These are phyloP conservation scores for Trichophaea hybrida DNA, from an alignment of 2,329 filamentous ascomycete genomes.

Conservation along the genomic window DNA sequence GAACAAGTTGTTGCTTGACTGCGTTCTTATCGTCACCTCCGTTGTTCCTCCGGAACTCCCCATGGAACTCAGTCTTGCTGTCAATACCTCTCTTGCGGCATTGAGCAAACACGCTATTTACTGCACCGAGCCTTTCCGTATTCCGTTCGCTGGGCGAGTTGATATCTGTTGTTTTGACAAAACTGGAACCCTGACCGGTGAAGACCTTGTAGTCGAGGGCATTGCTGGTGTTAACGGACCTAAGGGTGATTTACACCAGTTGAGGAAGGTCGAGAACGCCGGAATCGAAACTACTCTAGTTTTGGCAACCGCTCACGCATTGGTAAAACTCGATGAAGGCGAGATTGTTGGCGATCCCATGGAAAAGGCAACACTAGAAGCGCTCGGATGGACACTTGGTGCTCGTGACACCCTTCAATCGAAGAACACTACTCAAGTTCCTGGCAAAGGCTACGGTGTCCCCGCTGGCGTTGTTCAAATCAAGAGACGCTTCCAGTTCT, in stretches of 20 bases:
- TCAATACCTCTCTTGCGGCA: conserved; percentile 92
- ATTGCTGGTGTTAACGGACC: conserved; percentile 57
- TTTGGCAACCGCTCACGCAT: conserved; percentile 81
- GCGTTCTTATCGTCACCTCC: conserved; percentile 91
- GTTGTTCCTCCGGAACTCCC: conserved; percentile 96
- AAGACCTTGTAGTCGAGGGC: conserved; percentile 92
- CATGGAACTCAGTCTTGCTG: conserved; percentile 93
- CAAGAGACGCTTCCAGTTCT: conserved; percentile 96
- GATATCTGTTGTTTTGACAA: conserved; percentile 98
- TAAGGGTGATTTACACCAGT: conserved; percentile 41
- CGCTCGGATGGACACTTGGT: conserved; percentile 85
- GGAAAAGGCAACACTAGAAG: conserved; percentile 87
- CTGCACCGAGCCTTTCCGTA: conserved; percentile 96
- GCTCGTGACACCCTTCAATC: conserved; percentile 70
- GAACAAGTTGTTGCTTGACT: conserved; percentile 92
- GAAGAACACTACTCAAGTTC: conserved; percentile 41
- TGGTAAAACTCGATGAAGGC: conserved; percentile 92
- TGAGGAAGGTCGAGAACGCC: conserved; percentile 50
- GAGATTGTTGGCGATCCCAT: conserved; percentile 97
- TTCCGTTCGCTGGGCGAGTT: conserved; percentile 87
- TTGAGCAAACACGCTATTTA: conserved; percentile 94
- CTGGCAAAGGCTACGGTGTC: conserved; percentile 35
- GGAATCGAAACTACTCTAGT: conserved; percentile 78
- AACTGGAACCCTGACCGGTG: conserved; percentile 89
- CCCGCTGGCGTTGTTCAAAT: conserved; percentile 71